A percentile compares a stretch with the other conserved stretches of the same genome.
Conservation (phyloP, 2,329 filamentous ascomycete species). For the Claviceps sp. region DNA sequence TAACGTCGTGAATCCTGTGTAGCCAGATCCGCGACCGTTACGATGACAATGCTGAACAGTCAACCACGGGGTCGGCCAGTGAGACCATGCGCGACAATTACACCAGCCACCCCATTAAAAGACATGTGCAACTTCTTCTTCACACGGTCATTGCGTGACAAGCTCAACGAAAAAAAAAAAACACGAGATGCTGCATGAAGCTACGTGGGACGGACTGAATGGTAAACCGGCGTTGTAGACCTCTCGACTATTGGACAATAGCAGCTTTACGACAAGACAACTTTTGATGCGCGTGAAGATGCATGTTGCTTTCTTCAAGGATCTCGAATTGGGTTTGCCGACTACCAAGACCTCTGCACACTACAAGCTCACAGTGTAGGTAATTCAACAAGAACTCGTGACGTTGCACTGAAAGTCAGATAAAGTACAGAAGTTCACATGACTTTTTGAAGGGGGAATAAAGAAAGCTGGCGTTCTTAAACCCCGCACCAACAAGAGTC, state of each 20-base stretch:
- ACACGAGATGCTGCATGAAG: slow-evolving; percentile 1
- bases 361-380: no score
- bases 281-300: neutral
- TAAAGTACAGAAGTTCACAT: no score
- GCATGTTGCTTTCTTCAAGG: neutral
- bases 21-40: neutral
- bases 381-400: no score
- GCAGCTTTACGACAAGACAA: neutral
- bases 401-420: no score
- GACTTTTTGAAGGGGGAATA: no score
- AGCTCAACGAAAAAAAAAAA: neutral
- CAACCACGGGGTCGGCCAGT: neutral
- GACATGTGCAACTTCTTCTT: neutral
- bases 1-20: no score
- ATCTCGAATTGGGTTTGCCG: no score
- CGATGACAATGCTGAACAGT: neutral
- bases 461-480: neutral
- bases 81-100: neutral
- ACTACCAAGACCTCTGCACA: no score
- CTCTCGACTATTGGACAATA: neutral
- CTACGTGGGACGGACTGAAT: neutral
- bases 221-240: neutral
- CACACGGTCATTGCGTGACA: neutral
- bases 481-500: neutral
- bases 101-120: neutral